Base-by-base conservation (phyloP, 805 yeast genomes). In the Hanseniaspora occidentalis region DNA sequence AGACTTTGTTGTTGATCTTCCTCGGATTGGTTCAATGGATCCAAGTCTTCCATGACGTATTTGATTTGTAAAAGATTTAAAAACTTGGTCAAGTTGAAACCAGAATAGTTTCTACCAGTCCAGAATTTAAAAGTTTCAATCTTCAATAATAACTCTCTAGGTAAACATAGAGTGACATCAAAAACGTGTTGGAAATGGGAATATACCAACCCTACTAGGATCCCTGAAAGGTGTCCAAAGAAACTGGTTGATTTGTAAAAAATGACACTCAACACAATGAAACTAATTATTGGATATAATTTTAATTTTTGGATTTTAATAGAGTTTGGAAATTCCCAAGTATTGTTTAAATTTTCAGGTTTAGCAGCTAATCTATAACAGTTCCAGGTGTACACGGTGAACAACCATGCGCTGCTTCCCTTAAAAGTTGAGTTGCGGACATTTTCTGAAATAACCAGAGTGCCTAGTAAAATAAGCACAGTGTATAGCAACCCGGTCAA, bases 331-430 rank as follows among this genome's bases (percentile, higher is more conserved):
- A 33, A 10, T 11, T 33, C 16, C 23, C 36, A 20, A 5, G 19
- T 6, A 10, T 33, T 33, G 21, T 33, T 11, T 18, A 19, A 33
- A 13, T 33, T 20, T 19, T 33, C 14, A 7, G 11, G 24, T 19
- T 33, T 33, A 11, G 20, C 11, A 20, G 23, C 11, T 11, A 19
- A 20, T 33, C 23, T 33, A 13, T 8, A 33, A 33, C 36, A 33
- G 19, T 33, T 19, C 36, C 36, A 33, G 9, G 36, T 33, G 36
- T 75, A 51, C 49, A 84, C 71, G 39, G 85, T 70, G 53, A 84
- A 84, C 24, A 73, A 72, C 73, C 88, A 73, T 1, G 79, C 94
- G 39, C 84, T 74, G 18, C 85, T 70, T 1, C 94, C 94, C 16
- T 77, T 58, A 2, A 75, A 78, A 1, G 70, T 61, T 3, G 65